Evolutionary conservation across 108 stramenopile genomes (phyloP), one percentile per base, ranked within the genome.

Genomic region (Cyclotella cryptica): DNA sequence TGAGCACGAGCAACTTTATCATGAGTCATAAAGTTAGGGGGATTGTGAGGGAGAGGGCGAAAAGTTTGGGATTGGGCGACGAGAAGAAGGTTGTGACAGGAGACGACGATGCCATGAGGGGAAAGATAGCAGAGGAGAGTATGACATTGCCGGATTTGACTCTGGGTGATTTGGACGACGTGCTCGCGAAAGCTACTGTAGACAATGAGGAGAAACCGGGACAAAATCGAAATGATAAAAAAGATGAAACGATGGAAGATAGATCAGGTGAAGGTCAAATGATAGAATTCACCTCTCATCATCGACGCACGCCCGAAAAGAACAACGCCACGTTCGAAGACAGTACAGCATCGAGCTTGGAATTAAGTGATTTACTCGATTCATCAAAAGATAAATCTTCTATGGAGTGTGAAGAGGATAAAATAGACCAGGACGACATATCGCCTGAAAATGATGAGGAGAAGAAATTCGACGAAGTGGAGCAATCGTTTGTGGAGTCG

Each of bases 1-100:
- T 92, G 42, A 88, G 87, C 10, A 90, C 93, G 19, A 84, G 82
- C 11, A 94, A 88, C 63, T 94, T 94, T 80, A 85, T 94, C 29
- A 63, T 72, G 66, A 70, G 67, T 24, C 49, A 53, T 15, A 83
- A 83, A 49, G 45, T 68, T 24, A 67, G 81, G 66, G 62, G 64
- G 62, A 44, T 83, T 26, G 57, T 83, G 64, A 59, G 61, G 42
- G 81, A 76, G n/a, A 53, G 74, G 42, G 52, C 74, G 9, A 53
- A 64, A 39, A 67, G 57, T 46, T 59, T 75, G 65, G 61, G 40
- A 35, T 27, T 40, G 0, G 62, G 43, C 21, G 61, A 39, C 11
- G 43, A 35, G 35, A 75, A 41, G 69, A 70, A 10, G 22, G 63
- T 45, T 27, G 61, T 21, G 13, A 28, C 39, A 19, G 68, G 19